Evolutionary conservation across 2,329 filamentous ascomycete species (phyloP).

Genomic region (Fusarium domesticum): DNA sequence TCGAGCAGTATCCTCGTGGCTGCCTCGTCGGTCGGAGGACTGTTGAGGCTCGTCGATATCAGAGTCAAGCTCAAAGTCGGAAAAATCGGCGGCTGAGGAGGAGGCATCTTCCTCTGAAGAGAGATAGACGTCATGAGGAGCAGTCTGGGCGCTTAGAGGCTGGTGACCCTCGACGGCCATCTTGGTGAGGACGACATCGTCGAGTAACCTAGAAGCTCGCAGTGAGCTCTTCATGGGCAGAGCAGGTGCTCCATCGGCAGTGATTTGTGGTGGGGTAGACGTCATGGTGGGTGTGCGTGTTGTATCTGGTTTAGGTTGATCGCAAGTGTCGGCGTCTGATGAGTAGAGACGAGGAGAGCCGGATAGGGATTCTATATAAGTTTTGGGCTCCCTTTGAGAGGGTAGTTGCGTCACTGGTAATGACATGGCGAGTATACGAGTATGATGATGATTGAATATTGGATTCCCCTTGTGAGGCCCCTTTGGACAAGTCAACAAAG

Average conservation of each 20-base stretch:
- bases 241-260: slow-evolving; percentile 37
- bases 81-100: slow-evolving; percentile 59
- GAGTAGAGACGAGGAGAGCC: slow-evolving; percentile 27
- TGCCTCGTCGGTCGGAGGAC: slow-evolving; percentile 34
- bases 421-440: slow-evolving; percentile 23
- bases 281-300: slow-evolving; percentile 31
- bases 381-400: slow-evolving; percentile 17
- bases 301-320: slow-evolving; percentile 18
- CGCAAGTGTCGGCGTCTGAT: slow-evolving; percentile 24
- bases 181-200: slow-evolving; percentile 33
- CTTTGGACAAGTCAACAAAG: slow-evolving; percentile 11
- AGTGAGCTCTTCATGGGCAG: slow-evolving; percentile 51
- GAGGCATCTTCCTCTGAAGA: slow-evolving; percentile 65
- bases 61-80: slow-evolving; percentile 52
- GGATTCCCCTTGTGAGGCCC: slow-evolving; percentile 15
- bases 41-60: slow-evolving; percentile 35
- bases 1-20: slow-evolving; percentile 55
- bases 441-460: slow-evolving; percentile 17
- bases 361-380: slow-evolving; percentile 29
- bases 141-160: slow-evolving; percentile 35
- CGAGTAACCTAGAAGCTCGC: slow-evolving; percentile 44
- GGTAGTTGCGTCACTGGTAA: slow-evolving; percentile 21
- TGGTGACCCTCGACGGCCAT: slow-evolving; percentile 30
- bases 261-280: slow-evolving; percentile 25
- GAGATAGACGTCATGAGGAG: slow-evolving; percentile 59